Base-by-base conservation (phyloP, 441 rosid genomes). In the Lepidium campestre region DNA sequence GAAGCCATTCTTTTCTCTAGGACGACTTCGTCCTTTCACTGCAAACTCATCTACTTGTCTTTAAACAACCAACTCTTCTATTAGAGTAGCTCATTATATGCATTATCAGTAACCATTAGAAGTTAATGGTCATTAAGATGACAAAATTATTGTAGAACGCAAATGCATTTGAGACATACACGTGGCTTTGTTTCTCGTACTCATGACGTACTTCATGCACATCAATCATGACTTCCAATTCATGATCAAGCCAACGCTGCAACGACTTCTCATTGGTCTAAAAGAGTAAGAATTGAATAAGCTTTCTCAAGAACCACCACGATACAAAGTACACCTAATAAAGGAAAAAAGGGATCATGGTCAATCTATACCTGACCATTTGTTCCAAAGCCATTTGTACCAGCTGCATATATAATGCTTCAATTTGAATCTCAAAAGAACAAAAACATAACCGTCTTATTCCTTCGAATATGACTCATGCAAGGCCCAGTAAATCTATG, bases 161-260 rank as follows among this genome's bases (percentile, higher is more conserved):
- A 27, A 42, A 54, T 15, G 67, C 31, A 73, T 32, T 69, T 17
- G 45, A 35, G 56, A 76, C 98, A 39, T 88, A 94, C 99, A 94
- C 98, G 70, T 91, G 96, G 79, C 98, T 89, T 82, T 94, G 99
- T 78, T 85, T 94, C 85, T 91, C 98, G 63, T 91, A 91, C 75
- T 94, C 99, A 61, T 83, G 84, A 54, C 98, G 97, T 59, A 94
- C 99, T 90, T 88, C 99, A 74, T 91, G 97, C 77, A 94, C 93
- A 78, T 94, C 85, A 79, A 90, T 98, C 97, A 90, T 90, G 69
- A 94, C 97, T 80, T 94, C 98, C 70, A 91, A 81, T 78, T 94
- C 98, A 46, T 94, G 93, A 55, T 94, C 95, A 66, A 94, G 88
- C 97, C 97, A 94, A 9, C 94, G 91, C 41, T 90, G 98, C 32